Conservation (phyloP, 106 monocot species). For the Phalaenopsis aphrodite region DNA sequence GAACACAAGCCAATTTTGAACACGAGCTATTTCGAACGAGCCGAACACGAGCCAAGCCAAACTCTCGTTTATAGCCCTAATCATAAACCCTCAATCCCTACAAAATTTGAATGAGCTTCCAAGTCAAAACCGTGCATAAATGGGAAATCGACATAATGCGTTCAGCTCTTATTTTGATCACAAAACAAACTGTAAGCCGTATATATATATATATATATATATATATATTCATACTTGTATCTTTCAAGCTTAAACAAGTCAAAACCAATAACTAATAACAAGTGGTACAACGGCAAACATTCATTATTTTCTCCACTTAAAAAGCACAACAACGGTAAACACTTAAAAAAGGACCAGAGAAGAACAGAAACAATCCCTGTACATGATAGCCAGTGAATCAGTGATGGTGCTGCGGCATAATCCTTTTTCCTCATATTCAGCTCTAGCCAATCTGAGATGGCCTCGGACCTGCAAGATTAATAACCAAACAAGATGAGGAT, state of each 20-base stretch:
- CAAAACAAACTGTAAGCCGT: background rate
- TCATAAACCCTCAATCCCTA: background rate
- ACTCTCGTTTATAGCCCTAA: too few relatives aligned
- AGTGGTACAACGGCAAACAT: background rate
- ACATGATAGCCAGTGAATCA: background rate
- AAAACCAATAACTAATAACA: background rate
- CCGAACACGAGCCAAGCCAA: too few relatives aligned
- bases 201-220: background rate
- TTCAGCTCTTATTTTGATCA: background rate
- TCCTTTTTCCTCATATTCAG: background rate
- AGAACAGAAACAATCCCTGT: constrained; percentile 2
- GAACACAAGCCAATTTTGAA: too few relatives aligned
- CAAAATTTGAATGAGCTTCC: background rate
- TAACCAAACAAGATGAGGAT: background rate
- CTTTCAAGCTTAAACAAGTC: background rate
- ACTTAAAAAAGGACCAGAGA: background rate
- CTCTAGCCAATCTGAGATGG: background rate
- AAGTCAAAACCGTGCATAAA: background rate
- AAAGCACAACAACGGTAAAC: background rate
- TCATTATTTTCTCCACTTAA: constrained; percentile 9
- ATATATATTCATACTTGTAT: background rate
- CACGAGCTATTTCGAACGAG: too few relatives aligned
- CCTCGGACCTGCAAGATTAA: constrained; percentile 3
- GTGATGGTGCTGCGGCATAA: background rate
- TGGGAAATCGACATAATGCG: background rate